These are phyloP conservation scores for Alternaria metachromatica DNA, from an alignment of 2,329 filamentous ascomycete species.

Conservation along the genomic window DNA sequence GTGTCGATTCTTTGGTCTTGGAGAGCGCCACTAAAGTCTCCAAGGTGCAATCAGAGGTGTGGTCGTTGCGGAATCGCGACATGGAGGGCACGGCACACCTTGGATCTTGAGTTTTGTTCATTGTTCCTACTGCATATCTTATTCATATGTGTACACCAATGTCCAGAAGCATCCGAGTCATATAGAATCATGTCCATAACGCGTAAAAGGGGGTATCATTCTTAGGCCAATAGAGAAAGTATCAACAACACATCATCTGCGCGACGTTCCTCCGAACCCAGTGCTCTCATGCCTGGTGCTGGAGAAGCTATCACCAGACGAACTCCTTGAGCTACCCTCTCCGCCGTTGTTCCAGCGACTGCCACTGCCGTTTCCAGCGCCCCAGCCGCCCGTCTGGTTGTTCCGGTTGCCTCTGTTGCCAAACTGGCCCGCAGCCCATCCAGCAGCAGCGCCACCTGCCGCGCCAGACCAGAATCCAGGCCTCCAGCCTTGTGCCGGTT, in stretches of 20 bases:
- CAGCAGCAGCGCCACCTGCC: constrained; percentile 72
- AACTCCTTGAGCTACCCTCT: constrained; percentile 46
- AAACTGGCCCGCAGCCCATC: constrained; percentile 64
- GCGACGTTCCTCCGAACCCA: constrained; percentile 72
- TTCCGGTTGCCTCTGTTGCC: constrained; percentile 41
- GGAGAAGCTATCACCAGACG: constrained; percentile 48
- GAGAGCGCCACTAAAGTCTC: no score
- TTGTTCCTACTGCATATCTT: neutral
- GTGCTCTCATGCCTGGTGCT: constrained; percentile 69
- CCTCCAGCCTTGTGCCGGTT: constrained; percentile 63
- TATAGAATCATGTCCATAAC: neutral
- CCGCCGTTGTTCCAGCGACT: constrained; percentile 47
- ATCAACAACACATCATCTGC: constrained; percentile 31
- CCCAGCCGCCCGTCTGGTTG: constrained; percentile 48
- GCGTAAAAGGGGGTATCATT: constrained; percentile 39
- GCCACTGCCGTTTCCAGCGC: constrained; percentile 41
- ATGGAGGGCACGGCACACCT: neutral
- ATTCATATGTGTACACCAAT: neutral
- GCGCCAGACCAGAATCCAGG: constrained; percentile 78
- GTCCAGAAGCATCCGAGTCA: neutral
- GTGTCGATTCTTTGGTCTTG: no score
- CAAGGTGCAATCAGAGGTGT: no score
- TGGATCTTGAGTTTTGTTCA: neutral
- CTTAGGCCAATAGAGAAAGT: constrained; percentile 25
- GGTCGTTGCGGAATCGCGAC: neutral